Base-by-base conservation (phyloP, 106 monocot genomes). In the Iris macrosiphon region DNA sequence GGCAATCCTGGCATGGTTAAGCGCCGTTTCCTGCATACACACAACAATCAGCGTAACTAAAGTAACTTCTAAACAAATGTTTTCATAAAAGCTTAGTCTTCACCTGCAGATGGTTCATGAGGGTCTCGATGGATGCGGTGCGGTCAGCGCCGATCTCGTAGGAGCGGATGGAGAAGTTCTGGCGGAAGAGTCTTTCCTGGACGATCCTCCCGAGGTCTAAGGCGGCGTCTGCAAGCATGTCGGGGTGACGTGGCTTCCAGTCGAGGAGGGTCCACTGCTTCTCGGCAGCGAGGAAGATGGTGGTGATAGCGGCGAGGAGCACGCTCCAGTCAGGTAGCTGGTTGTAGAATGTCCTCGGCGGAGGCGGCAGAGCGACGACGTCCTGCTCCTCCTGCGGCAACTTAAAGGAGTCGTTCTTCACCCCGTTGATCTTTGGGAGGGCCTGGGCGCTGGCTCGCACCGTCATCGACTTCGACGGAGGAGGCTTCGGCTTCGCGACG, bases 41-140 rank as follows among this genome's bases (percentile, higher is more conserved):
- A 55, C 8, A 25, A 15, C 23, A 62, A 26, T n/a, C 19, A 7
- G 24, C 24, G 42, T 24, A 31, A 10, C 9, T 2, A 3, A 16
- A 27, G 2, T 13, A 0, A 27, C 2, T n/a, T 13, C 2, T 12
- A 29, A 45, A 5, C 7, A 31, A 20, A 17, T 18, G 1, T 10
- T 11, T 2, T 0, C 39, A 12, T 18, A 12, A 27, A n/a, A n/a
- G n/a, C n/a, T n/a, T n/a, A n/a, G 55, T 20, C 7, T 44, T 2
- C 27, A 95, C 89, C 89, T 96, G 95, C 46, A 96, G 52, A 82
- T 89, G 89, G 66, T 96, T 96, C 89, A 96, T 89, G 47, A 89
- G 55, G 7, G 95, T 86, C 52, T 96, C 89, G 66, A 96, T 96
- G 61, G 95, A 96, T 19, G 89, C 85, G 9, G 85, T 86, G 17